phyloP scores from a whole-genome alignment of 495 filamentous ascomycete genomes.

The Xylaria intraflava region DNA sequence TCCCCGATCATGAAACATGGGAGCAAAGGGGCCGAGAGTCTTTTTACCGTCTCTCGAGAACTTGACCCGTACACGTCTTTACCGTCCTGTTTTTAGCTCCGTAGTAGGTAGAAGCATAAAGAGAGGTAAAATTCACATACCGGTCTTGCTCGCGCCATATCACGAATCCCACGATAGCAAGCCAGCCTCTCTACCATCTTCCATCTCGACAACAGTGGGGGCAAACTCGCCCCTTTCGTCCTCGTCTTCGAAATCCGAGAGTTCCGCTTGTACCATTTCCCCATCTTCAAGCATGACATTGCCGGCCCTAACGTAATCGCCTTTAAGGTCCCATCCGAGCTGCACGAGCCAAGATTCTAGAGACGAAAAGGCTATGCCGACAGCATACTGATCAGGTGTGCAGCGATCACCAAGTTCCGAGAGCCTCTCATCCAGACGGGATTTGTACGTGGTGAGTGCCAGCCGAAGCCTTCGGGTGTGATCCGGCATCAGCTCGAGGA shows the following conservation, averaged over 20 bases:
- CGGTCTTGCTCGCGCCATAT: neutral
- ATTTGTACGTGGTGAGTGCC: conserved; percentile 38
- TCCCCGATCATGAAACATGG: too few species aligned
- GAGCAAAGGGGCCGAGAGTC: too few species aligned
- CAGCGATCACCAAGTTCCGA: conserved; percentile 21
- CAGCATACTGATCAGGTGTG: conserved; percentile 27
- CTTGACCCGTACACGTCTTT: neutral
- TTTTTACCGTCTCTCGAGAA: too few species aligned
- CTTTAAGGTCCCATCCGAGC: conserved; percentile 41
- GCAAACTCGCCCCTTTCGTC: conserved; percentile 84
- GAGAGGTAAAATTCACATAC: neutral
- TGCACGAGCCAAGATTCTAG: conserved; percentile 41
- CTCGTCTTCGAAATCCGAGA: conserved; percentile 67
- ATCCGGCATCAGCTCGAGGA: conserved; percentile 47
- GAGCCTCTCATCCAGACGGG: conserved; percentile 33
- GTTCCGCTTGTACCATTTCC: conserved; percentile 72
- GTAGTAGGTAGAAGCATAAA: too few species aligned
- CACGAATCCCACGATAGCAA: conserved; percentile 37
- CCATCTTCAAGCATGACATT: conserved; percentile 66
- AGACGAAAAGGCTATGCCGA: conserved; percentile 32
- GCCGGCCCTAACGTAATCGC: conserved; percentile 40
- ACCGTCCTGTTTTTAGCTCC: neutral
- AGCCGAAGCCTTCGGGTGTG: conserved; percentile 25
- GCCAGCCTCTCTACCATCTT: conserved; percentile 44
- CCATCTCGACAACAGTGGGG: conserved; percentile 71